Evolutionary conservation across 2,329 filamentous ascomycete genomes (phyloP), one percentile per base, ranked within the genome.

Genomic region (Aureobasidium lini): DNA sequence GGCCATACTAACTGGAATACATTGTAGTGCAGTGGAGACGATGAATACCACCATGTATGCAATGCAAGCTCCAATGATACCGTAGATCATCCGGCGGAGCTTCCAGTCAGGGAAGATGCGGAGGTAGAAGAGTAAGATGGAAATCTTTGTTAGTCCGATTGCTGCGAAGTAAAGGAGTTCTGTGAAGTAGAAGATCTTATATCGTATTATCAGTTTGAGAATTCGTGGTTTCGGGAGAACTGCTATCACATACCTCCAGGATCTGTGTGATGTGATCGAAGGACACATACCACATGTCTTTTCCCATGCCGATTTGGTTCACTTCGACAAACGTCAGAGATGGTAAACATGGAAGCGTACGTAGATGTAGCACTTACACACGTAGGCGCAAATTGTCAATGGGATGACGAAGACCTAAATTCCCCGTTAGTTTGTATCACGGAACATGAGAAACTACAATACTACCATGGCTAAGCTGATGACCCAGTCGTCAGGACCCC

Each of bases 41-140:
- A 62, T 50, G 18, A 60, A 60, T 9, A 46, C 40, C 10, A 52
- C 6, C 6, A 46, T 54, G 15, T 57, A 67, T 3, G 50, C 10
- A 7, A 66, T 39, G 18, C 70, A 63, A 62, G 66, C 64, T 16
- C 50, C 58, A 37, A 69, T 68, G 52, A 68, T 62, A 9, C 57
- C 59, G 32, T 67, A 66, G 50, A 66, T 68, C 11, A 63, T 62
- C 15, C 64, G 63, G 29, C 68, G 67, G 52, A 72, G 71, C 34
- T 63, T 64, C 16, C 63, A 60, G 9, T 71, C 60, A 16, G 65
- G 65, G 54, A 73, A 75, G 40, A 72, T 68, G 37, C 71, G 69
- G 37, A 70, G 66, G 61, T 72, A 72, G 7, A 71, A 66, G 28
- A 66, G 66, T 7, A 70, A 62, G 28, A 72, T 68, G 3, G 70